Evolutionary conservation across 1,139 yeast genomes (phyloP).

Genomic region (Arxiozyma slooffiae): DNA sequence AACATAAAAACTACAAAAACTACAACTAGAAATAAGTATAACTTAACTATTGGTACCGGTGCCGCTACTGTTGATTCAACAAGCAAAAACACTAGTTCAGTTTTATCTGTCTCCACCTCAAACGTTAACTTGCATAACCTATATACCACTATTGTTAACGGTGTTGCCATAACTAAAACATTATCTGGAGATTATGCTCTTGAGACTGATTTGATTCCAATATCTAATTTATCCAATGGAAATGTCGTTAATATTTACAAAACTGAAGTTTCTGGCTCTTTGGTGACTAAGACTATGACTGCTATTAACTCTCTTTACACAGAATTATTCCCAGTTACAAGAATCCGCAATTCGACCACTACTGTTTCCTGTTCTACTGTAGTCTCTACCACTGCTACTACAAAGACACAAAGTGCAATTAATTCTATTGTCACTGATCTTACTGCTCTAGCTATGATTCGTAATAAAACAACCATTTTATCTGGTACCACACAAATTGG

Average conservation of each 20-base stretch:
- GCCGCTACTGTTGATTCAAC: background rate
- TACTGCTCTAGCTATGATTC: background rate
- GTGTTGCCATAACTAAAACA: background rate
- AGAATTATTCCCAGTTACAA: slow-evolving; percentile 1
- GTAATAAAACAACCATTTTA: background rate
- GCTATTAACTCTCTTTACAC: slow-evolving; percentile 1
- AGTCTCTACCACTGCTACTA: background rate
- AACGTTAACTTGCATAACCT: background rate
- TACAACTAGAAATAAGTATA: background rate
- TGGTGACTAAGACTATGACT: background rate
- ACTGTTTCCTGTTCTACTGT: slow-evolving; percentile 1
- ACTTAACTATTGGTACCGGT: background rate
- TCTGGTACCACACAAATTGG: background rate
- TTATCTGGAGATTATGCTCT: background rate
- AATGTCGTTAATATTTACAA: background rate
- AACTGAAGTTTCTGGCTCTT: background rate
- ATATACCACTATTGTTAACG: background rate
- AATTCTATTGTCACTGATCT: background rate
- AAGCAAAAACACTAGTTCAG: background rate
- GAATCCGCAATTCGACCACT: slow-evolving; percentile 1
- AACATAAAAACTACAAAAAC: background rate
- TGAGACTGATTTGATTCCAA: slow-evolving; percentile 1
- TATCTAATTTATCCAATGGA: background rate
- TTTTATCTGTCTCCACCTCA: background rate
- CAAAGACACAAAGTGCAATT: slow-evolving; percentile 1